phyloP scores from a whole-genome alignment of 2,329 filamentous ascomycete genomes.

The Amesomyces nigricolor region DNA sequence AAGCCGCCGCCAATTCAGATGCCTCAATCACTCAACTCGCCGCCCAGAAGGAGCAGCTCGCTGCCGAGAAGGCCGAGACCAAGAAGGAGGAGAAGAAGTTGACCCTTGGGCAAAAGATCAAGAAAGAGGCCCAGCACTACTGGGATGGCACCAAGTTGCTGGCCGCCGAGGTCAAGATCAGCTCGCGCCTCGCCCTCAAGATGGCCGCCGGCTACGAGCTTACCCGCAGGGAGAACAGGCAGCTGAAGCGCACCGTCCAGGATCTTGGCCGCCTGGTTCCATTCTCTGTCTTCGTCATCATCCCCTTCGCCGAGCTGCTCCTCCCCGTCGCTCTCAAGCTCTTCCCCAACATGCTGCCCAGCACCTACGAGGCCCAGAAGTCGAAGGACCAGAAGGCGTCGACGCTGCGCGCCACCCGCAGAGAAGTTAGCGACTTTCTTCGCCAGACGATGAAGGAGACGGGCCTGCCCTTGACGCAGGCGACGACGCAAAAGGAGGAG shows the following conservation, averaged over 20 bases:
- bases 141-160: conserved; percentile 98
- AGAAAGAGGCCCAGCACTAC: conserved; percentile 89
- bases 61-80: conserved; percentile 51
- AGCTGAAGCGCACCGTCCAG: conserved; percentile 87
- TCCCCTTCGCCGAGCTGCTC: conserved; percentile 90
- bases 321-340: conserved; percentile 86
- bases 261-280: conserved; percentile 89
- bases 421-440: conserved; percentile 88
- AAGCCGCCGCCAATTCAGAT: conserved; percentile 35
- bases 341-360: conserved; percentile 95
- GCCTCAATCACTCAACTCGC: conserved; percentile 56
- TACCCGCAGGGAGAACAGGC: conserved; percentile 84
- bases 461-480: conserved; percentile 79
- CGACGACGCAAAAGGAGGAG: conserved; percentile 84
- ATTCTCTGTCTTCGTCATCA: conserved; percentile 94
- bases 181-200: conserved; percentile 82
- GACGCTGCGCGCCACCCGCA: conserved; percentile 75
- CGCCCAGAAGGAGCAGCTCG: conserved; percentile 53
- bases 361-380: conserved; percentile 90
- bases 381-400: conserved; percentile 85
- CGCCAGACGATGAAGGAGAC: conserved; percentile 85
- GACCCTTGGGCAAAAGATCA: conserved; percentile 86
- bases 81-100: conserved; percentile 76
- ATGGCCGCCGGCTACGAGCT: conserved; percentile 98
- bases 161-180: conserved; percentile 88